phyloP scores from a whole-genome alignment of 805 yeast species.

The Wickerhamiella azyma region DNA sequence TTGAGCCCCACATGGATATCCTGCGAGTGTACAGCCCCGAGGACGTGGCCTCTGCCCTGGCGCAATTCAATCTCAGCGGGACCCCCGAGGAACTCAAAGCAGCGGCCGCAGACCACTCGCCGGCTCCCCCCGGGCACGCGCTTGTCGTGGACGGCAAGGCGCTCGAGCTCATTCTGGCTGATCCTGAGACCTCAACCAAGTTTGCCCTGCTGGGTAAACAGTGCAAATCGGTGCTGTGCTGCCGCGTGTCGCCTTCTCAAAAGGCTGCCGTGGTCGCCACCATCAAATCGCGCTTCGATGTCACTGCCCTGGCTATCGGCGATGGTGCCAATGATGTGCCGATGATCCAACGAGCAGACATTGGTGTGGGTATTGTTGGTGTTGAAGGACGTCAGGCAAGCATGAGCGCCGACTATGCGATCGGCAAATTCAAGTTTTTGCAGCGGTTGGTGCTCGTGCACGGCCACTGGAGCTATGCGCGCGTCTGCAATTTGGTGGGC shows the following conservation, averaged over 20 bases:
- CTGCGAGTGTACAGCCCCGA: slow-evolving; percentile 30
- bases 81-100: slow-evolving; percentile 31
- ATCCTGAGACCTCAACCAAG: slow-evolving; percentile 17
- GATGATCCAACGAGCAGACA: slow-evolving; percentile 76
- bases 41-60: slow-evolving; percentile 37
- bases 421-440: slow-evolving; percentile 65
- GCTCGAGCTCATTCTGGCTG: slow-evolving; percentile 23
- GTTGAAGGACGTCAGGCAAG: slow-evolving; percentile 82
- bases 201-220: slow-evolving; percentile 62
- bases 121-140: slow-evolving; percentile 46
- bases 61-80: slow-evolving; percentile 26
- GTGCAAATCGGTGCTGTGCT: slow-evolving; percentile 69
- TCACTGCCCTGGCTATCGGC: slow-evolving; percentile 79
- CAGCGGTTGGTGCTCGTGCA: slow-evolving; percentile 57
- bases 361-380: slow-evolving; percentile 79
- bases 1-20: slow-evolving; percentile 54
- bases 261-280: slow-evolving; percentile 91
- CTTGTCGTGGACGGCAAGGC: slow-evolving; percentile 62
- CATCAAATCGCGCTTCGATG: slow-evolving; percentile 68
- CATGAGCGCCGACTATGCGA: slow-evolving; percentile 73
- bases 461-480: slow-evolving; percentile 69
- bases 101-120: slow-evolving; percentile 49
- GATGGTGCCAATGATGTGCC: slow-evolving; percentile 92
- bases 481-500: slow-evolving; percentile 69
- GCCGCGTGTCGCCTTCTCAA: slow-evolving; percentile 95